Evolutionary conservation across 371 early-diverging fungal genomes (phyloP), one percentile per base, ranked within the genome.

Genomic region (Mucor mucedo): DNA sequence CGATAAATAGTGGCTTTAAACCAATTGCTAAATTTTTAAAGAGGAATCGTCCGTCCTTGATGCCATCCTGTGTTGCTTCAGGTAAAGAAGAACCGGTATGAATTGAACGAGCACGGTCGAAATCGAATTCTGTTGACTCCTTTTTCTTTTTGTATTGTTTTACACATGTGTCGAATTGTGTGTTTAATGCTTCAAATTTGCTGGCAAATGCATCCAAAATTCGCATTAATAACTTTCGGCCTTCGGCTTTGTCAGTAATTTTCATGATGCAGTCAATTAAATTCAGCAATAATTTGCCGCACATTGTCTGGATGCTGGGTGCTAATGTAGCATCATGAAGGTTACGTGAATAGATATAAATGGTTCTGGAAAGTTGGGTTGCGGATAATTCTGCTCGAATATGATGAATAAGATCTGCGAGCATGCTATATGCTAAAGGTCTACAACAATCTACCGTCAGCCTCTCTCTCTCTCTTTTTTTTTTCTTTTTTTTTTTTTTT

Each of bases 321-420:
- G 94, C 88, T 47, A 98, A 80, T 14, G 87, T 85, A 7, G 87
- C 85, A 69, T 99, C 98, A 65, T 97, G 96, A 47, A 98, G 76
- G 68, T 94, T 93, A 27, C 89, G 83, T 2, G 95, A 89, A 75
- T 97, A 98, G 28, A 96, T 91, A 59, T 91, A 87, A 11, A 98
- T 90, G 11, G 93, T 93, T 49, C 84, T 77, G 2, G 91, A 79
- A 7, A 98, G 78, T 69, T 96, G 96, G 5, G 72, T 64, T 5
- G 89, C 84, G 2, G 90, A 85, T 5, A 98, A 83, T 47, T 95
- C 94, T 1, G 83, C 80, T 21, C 98, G 91, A 55, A 98, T 93
- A 73, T 95, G 94, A 63, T 97, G 97, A 55, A 98, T 89, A 48
- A 98, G 77, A 74, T 99, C 99, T 1, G 97, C 96, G 14, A 98